These are phyloP conservation scores for Hypoxylon subgilvum DNA, from an alignment of 495 filamentous ascomycete species.

Conservation along the genomic window DNA sequence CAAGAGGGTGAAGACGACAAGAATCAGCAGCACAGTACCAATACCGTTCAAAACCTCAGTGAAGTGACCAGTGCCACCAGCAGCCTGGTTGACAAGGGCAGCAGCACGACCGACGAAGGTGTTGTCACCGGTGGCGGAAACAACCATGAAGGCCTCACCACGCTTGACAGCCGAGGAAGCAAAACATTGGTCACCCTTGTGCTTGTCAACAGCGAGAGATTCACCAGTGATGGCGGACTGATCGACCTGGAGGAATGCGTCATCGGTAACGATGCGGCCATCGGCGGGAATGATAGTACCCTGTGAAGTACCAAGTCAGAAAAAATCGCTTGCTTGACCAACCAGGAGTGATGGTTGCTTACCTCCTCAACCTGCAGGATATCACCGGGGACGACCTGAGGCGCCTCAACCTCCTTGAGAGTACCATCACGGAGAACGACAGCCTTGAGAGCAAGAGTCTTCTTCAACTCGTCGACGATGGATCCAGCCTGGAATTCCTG, in stretches of 20 bases:
- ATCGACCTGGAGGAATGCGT: constrained; percentile 85
- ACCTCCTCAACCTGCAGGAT: constrained; percentile 83
- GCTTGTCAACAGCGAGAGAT: constrained; percentile 88
- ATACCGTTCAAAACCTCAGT: constrained; percentile 87
- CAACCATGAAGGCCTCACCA: constrained; percentile 80
- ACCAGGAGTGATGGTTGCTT: constrained; percentile 40
- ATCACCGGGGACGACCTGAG: constrained; percentile 86
- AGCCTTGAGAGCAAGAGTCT: constrained; percentile 85
- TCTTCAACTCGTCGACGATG: constrained; percentile 90
- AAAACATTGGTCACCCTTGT: constrained; percentile 77
- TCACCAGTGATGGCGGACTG: constrained; percentile 92
- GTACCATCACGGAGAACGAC: constrained; percentile 79
- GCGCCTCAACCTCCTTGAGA: constrained; percentile 73
- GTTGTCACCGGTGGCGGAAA: constrained; percentile 82
- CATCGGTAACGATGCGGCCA: constrained; percentile 79
- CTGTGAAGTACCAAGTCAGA: constrained; percentile 22
- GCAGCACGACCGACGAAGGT: constrained; percentile 90
- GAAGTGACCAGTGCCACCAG: constrained; percentile 78
- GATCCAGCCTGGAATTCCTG: constrained; percentile 91
- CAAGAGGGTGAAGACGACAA: constrained; percentile 80
- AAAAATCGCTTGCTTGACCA: neutral
- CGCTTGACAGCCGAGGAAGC: constrained; percentile 89
- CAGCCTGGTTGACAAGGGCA: constrained; percentile 78
- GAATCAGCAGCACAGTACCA: constrained; percentile 77
- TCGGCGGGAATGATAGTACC: constrained; percentile 91